phyloP scores from a whole-genome alignment of 2,329 filamentous ascomycete genomes.

The Xylariaceae sp. region DNA sequence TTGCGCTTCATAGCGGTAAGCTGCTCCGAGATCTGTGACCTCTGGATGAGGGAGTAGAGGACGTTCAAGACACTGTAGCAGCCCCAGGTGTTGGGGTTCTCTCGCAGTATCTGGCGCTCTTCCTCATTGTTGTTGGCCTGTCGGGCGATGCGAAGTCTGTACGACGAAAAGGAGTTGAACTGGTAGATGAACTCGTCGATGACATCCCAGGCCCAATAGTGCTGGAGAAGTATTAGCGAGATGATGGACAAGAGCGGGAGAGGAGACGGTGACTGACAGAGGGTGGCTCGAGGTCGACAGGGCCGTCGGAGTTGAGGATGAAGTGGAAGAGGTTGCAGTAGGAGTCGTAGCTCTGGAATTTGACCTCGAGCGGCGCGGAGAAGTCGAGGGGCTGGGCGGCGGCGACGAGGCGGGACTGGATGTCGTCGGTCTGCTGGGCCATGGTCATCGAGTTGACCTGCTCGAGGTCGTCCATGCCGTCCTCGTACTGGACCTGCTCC shows the following conservation, averaged over 20 bases:
- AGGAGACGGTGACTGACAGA: conserved; percentile 61
- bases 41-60: conserved; percentile 96
- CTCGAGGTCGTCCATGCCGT: conserved; percentile 78
- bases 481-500: conserved; percentile 93
- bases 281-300: conserved; percentile 92
- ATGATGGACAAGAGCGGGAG: conserved; percentile 9
- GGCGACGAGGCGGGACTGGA: conserved; percentile 85
- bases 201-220: conserved; percentile 99
- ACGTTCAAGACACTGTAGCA: conserved; percentile 99
- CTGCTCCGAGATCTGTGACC: conserved; percentile 97
- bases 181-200: conserved; percentile 99
- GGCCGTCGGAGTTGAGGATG: conserved; percentile 98
- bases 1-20: conserved; percentile 89
- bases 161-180: conserved; percentile 98
- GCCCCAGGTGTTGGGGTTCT: conserved; percentile 98
- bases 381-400: conserved; percentile 95
- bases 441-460: conserved; percentile 65
- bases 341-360: conserved; percentile 98
- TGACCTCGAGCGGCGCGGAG: conserved; percentile 90
- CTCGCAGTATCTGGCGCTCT: conserved; percentile 83
- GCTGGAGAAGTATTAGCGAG: conserved; percentile 55
- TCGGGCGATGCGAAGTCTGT: conserved; percentile 86
- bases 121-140: conserved; percentile 77
- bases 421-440: conserved; percentile 77
- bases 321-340: conserved; percentile 99